A percentile compares a stretch with the other conserved stretches of the same genome.
These are phyloP conservation scores for Yarrowia yakushimensis DNA, from an alignment of 805 yeast genomes.

Conservation along the genomic window DNA sequence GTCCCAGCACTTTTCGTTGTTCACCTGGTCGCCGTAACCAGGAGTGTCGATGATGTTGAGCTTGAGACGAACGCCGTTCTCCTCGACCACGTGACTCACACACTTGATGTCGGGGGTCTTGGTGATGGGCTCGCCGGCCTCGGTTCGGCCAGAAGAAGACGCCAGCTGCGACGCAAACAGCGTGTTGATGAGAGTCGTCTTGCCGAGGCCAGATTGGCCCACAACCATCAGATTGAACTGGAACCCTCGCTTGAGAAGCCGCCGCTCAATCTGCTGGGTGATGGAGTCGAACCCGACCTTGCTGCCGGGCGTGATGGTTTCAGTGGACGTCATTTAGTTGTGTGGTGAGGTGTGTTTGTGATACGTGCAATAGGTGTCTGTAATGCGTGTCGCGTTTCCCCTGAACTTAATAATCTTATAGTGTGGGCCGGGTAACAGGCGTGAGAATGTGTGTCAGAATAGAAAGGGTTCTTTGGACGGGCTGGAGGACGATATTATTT, in stretches of 20 bases:
- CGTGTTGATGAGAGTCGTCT: constrained; percentile 87
- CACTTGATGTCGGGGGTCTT: constrained; percentile 76
- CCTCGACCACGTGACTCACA: constrained; percentile 53
- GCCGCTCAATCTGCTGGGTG: constrained; percentile 90
- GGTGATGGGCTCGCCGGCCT: constrained; percentile 66
- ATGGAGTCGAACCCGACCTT: constrained; percentile 97
- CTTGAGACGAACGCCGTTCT: constrained; percentile 82
- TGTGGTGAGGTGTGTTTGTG: constrained; percentile 7
- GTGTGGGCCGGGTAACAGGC: not conserved
- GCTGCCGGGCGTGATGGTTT: constrained; percentile 53
- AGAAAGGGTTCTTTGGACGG: not conserved
- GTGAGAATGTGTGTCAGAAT: not conserved
- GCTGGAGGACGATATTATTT: not conserved
- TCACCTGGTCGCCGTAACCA: constrained; percentile 95
- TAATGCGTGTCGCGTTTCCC: constrained; percentile 24
- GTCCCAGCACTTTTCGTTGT: constrained; percentile 95
- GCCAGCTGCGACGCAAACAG: constrained; percentile 79
- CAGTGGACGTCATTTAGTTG: constrained; percentile 12
- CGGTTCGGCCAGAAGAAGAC: constrained; percentile 67
- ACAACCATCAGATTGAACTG: constrained; percentile 93
- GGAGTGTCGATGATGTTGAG: constrained; percentile 94
- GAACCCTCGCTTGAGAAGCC: constrained; percentile 87
- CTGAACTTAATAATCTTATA: not conserved
- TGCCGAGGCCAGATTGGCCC: constrained; percentile 88
- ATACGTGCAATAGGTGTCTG: constrained; percentile 4